phyloP scores from a whole-genome alignment of 2,329 filamentous ascomycete species.

The Geosmithia flava region DNA sequence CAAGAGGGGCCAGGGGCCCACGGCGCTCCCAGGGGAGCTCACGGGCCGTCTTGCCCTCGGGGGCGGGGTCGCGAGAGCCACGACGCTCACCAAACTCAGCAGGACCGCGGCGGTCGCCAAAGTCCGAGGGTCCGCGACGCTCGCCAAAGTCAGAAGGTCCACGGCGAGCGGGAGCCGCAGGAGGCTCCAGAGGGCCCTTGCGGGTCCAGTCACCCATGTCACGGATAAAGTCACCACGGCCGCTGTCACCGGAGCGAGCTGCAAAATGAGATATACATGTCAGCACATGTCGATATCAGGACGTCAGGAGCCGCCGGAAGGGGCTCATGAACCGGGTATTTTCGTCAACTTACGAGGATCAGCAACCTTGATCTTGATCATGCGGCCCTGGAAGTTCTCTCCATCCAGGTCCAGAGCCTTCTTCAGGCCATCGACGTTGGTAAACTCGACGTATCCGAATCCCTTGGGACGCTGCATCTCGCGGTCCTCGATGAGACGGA shows the following conservation, averaged over 20 bases:
- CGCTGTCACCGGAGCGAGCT: constrained; percentile 71
- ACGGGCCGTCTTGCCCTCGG: constrained; percentile 50
- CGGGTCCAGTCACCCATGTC: constrained; percentile 87
- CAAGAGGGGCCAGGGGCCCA: constrained; percentile 70
- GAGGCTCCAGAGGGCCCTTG: constrained; percentile 69
- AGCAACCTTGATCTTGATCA: constrained; percentile 87
- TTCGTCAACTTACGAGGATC: constrained; percentile 78
- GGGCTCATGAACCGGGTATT: neutral
- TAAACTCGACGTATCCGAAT: constrained; percentile 96
- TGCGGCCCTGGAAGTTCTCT: constrained; percentile 72
- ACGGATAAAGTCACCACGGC: constrained; percentile 49
- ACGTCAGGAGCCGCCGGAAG: no score
- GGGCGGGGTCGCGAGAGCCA: constrained; percentile 48
- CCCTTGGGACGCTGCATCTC: constrained; percentile 90
- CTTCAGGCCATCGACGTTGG: constrained; percentile 76
- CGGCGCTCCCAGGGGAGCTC: constrained; percentile 84
- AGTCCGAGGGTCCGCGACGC: constrained; percentile 37
- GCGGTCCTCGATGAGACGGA: constrained; percentile 95
- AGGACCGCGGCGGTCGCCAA: constrained; percentile 17
- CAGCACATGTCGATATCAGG: neutral
- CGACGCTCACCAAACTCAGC: constrained; percentile 38
- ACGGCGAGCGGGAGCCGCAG: constrained; percentile 45
- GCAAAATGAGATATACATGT: constrained; percentile 4
- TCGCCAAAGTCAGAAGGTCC: constrained; percentile 18
- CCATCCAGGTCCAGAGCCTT: constrained; percentile 78